Evolutionary conservation across 2,329 filamentous ascomycete genomes (phyloP).

Genomic region (Aspergillus pseudoviridinutans): DNA sequence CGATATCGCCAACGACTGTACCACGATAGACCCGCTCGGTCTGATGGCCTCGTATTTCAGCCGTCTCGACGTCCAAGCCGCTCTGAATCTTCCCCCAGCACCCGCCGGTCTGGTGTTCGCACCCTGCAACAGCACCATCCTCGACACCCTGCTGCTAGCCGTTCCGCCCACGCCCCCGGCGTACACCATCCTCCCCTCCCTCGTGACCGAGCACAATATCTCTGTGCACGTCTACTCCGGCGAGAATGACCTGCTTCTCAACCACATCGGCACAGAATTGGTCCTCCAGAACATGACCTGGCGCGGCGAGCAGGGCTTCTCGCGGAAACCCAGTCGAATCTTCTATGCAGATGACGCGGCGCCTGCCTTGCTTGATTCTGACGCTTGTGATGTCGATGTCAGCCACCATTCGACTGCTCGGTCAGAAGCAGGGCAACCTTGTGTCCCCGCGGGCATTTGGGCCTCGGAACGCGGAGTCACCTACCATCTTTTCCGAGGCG

Average conservation of each 20-base stretch:
- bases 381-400: not conserved
- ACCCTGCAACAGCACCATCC: conserved; percentile 30
- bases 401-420: not conserved
- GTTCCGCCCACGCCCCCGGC: conserved; percentile 24
- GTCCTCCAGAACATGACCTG: conserved; percentile 41
- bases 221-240: conserved; percentile 36
- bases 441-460: conserved; percentile 26
- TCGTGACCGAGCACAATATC: conserved; percentile 29
- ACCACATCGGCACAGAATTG: conserved; percentile 35
- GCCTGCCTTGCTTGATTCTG: conserved; percentile 1
- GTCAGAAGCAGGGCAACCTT: not conserved
- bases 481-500: conserved; percentile 34
- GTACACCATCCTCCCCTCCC: conserved; percentile 29
- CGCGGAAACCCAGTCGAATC: conserved; percentile 16
- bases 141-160: conserved; percentile 20
- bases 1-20: conserved; percentile 32
- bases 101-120: conserved; percentile 13
- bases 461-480: conserved; percentile 31
- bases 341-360: conserved; percentile 27
- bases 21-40: conserved; percentile 18
- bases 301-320: conserved; percentile 34
- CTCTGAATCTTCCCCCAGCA: conserved; percentile 24
- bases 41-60: conserved; percentile 30
- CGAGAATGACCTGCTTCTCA: conserved; percentile 37
- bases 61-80: conserved; percentile 29